phyloP scores from a whole-genome alignment of 805 yeast genomes.

The Starmerella sp. region DNA sequence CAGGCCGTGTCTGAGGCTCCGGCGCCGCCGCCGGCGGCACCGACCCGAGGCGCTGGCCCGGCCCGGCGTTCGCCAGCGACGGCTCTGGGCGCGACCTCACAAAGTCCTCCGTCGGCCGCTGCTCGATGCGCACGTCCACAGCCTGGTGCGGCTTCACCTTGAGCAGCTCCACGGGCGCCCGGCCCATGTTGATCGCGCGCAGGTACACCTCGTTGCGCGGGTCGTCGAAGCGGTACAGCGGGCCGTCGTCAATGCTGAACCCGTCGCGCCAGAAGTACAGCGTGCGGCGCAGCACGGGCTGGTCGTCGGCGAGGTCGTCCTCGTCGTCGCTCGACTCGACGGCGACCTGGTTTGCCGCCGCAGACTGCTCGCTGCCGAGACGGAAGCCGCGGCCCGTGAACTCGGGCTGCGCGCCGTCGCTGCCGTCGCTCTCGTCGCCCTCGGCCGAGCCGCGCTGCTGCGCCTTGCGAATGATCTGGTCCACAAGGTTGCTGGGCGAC shows the following conservation, averaged over 20 bases:
- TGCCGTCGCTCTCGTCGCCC: conserved; percentile 15
- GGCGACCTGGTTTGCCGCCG: conserved; percentile 10
- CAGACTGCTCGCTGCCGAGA: conserved; percentile 26
- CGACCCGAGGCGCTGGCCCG: conserved; percentile 77
- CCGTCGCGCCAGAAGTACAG: conserved; percentile 96
- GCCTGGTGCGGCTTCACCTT: conserved; percentile 83
- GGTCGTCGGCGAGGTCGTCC: background rate
- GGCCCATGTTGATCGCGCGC: conserved; percentile 71
- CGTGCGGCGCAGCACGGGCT: conserved; percentile 58
- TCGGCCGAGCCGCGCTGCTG: conserved; percentile 18
- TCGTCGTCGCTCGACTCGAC: conserved; percentile 11
- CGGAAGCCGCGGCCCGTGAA: conserved; percentile 29
- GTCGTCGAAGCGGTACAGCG: conserved; percentile 76
- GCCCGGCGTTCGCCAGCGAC: conserved; percentile 59
- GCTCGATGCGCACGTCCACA: conserved; percentile 79
- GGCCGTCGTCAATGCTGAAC: conserved; percentile 88
- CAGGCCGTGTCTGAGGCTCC: background rate
- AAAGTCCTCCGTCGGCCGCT: conserved; percentile 72
- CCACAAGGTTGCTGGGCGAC: conserved; percentile 23
- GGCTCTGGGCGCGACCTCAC: conserved; percentile 49
- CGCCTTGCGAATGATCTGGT: conserved; percentile 31
- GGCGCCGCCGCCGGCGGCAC: conserved; percentile 47
- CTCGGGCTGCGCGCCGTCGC: conserved; percentile 1
- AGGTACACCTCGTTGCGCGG: conserved; percentile 73
- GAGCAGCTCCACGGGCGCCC: conserved; percentile 77